These are phyloP conservation scores for Nemania sp. DNA, from an alignment of 2,329 filamentous ascomycete genomes.

Conservation along the genomic window DNA sequence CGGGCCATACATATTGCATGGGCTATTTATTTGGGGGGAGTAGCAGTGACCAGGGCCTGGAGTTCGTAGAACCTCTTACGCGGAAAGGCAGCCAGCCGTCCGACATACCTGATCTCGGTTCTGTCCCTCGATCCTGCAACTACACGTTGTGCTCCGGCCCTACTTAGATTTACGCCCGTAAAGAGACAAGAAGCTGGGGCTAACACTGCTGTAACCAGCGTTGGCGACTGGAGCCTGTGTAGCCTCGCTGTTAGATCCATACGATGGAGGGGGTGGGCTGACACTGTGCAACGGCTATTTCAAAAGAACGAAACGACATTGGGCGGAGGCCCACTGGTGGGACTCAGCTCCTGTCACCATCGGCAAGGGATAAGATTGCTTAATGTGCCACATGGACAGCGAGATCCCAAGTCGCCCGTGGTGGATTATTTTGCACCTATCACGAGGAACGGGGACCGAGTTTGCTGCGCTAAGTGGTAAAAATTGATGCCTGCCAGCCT, in stretches of 20 bases:
- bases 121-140: constrained; percentile 42
- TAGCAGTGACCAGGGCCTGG: constrained; percentile 16
- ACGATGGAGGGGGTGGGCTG: constrained; percentile 10
- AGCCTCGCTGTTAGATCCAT: constrained; percentile 22
- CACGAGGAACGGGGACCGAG: no score
- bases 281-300: constrained; percentile 9
- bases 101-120: constrained; percentile 41
- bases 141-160: constrained; percentile 36
- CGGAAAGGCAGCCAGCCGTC: constrained; percentile 38
- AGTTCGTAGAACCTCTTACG: constrained; percentile 27
- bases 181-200: constrained; percentile 23
- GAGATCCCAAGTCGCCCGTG: no score
- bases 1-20: constrained; percentile 14
- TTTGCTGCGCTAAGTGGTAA: no score
- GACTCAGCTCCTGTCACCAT: constrained; percentile 14
- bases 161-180: constrained; percentile 39
- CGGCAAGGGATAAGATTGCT: constrained; percentile 5
- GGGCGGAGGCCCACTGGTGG: constrained; percentile 5
- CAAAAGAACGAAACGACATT: constrained; percentile 3
- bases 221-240: constrained; percentile 11
- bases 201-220: background rate
- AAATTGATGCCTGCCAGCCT: no score
- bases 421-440: no score
- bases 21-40: constrained; percentile 15
- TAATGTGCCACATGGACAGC: constrained; percentile 7